These are phyloP conservation scores for Coniochaeta prunicola DNA, from an alignment of 2,329 filamentous ascomycete genomes.

Conservation along the genomic window DNA sequence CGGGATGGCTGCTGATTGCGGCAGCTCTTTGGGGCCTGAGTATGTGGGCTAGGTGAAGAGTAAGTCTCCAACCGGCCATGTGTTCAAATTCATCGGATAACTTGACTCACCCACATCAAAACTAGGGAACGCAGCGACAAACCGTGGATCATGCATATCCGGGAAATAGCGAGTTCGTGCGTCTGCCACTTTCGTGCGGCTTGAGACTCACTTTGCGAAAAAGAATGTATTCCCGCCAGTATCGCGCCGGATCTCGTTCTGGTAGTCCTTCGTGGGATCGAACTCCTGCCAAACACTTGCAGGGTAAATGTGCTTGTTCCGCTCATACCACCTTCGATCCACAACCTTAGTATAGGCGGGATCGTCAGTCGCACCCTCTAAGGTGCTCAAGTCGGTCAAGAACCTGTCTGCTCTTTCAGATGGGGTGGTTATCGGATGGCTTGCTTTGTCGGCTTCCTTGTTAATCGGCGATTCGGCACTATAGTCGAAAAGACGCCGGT, in stretches of 20 bases:
- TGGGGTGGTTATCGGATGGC: slow-evolving; percentile 30
- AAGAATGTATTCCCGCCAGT: slow-evolving; percentile 90
- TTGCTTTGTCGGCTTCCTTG: slow-evolving; percentile 7
- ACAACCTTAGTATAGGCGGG: slow-evolving; percentile 85
- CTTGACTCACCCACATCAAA: not conserved
- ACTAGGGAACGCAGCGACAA: not conserved
- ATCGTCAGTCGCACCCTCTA: slow-evolving; percentile 74
- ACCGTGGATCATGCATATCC: not conserved
- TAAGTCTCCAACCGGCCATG: not conserved
- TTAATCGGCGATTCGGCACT: slow-evolving; percentile 37
- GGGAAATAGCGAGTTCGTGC: not conserved
- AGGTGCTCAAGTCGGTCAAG: slow-evolving; percentile 41
- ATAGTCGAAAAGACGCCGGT: slow-evolving; percentile 71
- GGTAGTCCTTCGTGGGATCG: slow-evolving; percentile 82
- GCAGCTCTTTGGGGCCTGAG: slow-evolving; percentile 22
- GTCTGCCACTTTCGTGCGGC: not conserved
- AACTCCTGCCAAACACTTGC: slow-evolving; percentile 95
- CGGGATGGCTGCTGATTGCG: slow-evolving; percentile 44
- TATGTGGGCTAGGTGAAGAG: slow-evolving; percentile 19
- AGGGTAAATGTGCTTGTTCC: slow-evolving; percentile 97
- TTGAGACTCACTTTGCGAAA: slow-evolving; percentile 45
- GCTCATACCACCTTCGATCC: slow-evolving; percentile 92
- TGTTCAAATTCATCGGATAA: not conserved
- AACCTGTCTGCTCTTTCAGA: slow-evolving; percentile 26
- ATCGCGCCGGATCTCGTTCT: slow-evolving; percentile 70